phyloP scores from a whole-genome alignment of 1,139 yeast species.

The Wickerhamomyces sp. region DNA sequence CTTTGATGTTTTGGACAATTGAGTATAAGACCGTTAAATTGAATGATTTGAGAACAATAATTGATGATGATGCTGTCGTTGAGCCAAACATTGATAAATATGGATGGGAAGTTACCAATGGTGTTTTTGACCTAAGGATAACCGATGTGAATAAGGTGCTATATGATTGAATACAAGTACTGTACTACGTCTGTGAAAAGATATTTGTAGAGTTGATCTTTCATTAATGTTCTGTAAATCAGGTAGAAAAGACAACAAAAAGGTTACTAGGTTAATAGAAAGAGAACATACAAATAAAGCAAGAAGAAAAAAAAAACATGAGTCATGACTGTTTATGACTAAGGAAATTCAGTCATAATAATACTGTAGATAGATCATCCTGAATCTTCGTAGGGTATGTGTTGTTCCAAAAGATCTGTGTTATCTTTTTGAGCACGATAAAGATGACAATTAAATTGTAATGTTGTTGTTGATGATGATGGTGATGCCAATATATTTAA shows the following conservation, averaged over 20 bases:
- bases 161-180: constrained; percentile 28
- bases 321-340: not conserved
- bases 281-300: not conserved
- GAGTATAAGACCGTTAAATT: constrained; percentile 64
- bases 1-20: constrained; percentile 63
- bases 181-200: no score
- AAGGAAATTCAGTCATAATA: no score
- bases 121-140: constrained; percentile 80
- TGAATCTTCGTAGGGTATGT: no score
- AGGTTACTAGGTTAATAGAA: not conserved
- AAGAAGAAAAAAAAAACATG: not conserved
- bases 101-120: constrained; percentile 59
- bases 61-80: constrained; percentile 61
- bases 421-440: no score
- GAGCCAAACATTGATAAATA: constrained; percentile 31
- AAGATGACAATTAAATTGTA: no score
- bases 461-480: no score
- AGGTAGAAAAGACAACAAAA: not conserved
- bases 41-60: constrained; percentile 55
- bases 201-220: no score
- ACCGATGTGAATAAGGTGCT: constrained; percentile 65
- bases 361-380: no score
- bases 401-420: no score
- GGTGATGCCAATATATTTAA: no score
- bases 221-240: not conserved